Base-by-base conservation (phyloP, 805 yeast species). In the Saccharomycopsis fermentans region DNA sequence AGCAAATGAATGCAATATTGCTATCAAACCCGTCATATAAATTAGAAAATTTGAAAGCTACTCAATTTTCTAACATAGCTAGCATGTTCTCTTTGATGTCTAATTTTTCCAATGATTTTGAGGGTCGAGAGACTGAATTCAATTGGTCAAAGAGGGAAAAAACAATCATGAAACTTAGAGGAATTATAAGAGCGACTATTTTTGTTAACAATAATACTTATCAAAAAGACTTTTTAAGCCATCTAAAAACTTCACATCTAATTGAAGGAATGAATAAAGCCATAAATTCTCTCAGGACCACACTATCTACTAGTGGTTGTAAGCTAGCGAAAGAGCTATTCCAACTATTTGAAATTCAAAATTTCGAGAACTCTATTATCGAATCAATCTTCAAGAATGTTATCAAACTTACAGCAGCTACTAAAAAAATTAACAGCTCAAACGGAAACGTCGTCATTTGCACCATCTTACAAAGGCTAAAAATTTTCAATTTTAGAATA, bases 131-230 rank as follows among this genome's bases (percentile, higher is more conserved):
- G 69, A 86, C 96, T 0, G 99, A 94, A 67, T 77, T 78, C 59
- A 94, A 94, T 68, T 94, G 99, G 99, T 71, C 74, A 24, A 64
- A 66, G 0, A 77, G 99, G 66, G 96, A 91, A 65, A 77, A 78
- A 56, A 73, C 74, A 55, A 78, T 90, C 2, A 65, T 78, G 1
- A 77, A 75, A 54, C 66, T 90, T 36, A 76, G 97, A 58, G 74
- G 79, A 1, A 70, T 86, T 3, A 62, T 88, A 2, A 70, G 90
- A 52, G 90, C 91, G 2, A 81, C 82, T 65, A 72, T 78, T 1
- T 66, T 73, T 0, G 52, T 55, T 0, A 73, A 74, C 0, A 72
- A 68, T 60, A 71, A 76, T 4, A 71, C 71, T 0, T 66, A 57
- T 14, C 60, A 70, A 47, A 62, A 65, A 4, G 72, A 72, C 55